Conservation (phyloP, 1,139 yeast genomes). For the Hansenula sp. region DNA sequence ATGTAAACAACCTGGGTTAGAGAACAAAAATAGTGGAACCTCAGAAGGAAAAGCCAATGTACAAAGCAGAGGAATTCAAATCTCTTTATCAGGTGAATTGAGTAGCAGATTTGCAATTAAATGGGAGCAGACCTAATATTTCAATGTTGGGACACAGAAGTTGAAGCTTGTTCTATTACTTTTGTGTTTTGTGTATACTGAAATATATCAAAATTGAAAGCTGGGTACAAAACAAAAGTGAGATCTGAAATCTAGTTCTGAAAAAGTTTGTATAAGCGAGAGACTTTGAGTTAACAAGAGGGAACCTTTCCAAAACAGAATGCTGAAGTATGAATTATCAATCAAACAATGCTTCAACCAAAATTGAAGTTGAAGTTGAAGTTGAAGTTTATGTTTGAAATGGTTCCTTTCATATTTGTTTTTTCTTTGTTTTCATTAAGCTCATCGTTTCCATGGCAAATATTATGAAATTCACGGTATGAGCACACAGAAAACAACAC, state of each 20-base stretch:
- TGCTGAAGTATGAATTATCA: neutral
- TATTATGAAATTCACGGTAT: neutral
- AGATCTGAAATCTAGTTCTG: neutral
- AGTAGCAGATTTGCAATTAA: too few species aligned
- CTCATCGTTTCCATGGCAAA: conserved; percentile 3
- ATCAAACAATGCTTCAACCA: neutral
- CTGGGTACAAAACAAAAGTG: neutral
- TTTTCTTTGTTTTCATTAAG: conserved; percentile 1
- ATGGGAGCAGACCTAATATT: too few species aligned
- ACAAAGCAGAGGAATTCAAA: too few species aligned
- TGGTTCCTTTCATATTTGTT: neutral
- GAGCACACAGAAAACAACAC: neutral
- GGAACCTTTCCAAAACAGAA: neutral
- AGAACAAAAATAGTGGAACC: neutral
- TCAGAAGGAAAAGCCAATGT: too few species aligned
- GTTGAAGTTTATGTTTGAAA: neutral
- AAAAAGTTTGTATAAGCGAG: neutral
- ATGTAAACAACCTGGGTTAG: neutral
- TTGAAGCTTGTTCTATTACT: neutral
- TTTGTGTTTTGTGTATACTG: neutral
- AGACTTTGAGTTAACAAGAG: neutral
- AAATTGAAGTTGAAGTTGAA: neutral
- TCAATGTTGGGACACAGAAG: neutral
- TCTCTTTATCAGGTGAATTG: too few species aligned
- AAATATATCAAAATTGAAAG: neutral